A percentile compares a stretch with the other conserved stretches of the same genome.
Conservation (phyloP, 2,329 filamentous ascomycete species). For the Claviceps sp. region DNA sequence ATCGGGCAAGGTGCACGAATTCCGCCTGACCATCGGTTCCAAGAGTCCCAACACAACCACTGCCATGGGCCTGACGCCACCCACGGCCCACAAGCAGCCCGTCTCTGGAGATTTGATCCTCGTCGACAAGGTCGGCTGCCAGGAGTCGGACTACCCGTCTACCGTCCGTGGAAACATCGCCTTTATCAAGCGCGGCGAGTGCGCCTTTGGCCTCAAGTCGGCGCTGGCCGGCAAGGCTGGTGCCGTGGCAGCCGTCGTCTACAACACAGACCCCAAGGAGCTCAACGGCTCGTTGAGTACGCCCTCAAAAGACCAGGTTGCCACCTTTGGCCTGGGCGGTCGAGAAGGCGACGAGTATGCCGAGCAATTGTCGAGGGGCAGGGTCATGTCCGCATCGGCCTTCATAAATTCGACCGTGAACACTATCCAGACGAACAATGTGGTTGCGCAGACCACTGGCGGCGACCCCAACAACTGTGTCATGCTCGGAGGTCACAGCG, state of each 20-base stretch:
- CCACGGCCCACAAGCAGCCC: slow-evolving; percentile 44
- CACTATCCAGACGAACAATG: slow-evolving; percentile 41
- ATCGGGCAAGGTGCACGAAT: slow-evolving; percentile 45
- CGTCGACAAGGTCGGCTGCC: slow-evolving; percentile 50
- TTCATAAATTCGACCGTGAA: slow-evolving; percentile 46
- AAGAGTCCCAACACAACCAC: slow-evolving; percentile 34
- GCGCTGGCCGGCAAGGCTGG: slow-evolving; percentile 53
- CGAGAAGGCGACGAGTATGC: slow-evolving; percentile 44
- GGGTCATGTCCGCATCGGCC: slow-evolving; percentile 38
- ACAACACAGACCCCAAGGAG: slow-evolving; percentile 53
- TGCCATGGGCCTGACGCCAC: slow-evolving; percentile 54
- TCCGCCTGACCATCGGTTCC: slow-evolving; percentile 41
- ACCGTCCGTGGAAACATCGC: slow-evolving; percentile 50
- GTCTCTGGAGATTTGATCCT: slow-evolving; percentile 47
- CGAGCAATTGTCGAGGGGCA: slow-evolving; percentile 36
- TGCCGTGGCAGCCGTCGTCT: slow-evolving; percentile 58
- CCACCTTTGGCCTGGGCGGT: slow-evolving; percentile 54
- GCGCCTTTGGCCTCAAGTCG: slow-evolving; percentile 60
- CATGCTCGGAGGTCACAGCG: slow-evolving; percentile 51
- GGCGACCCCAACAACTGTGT: slow-evolving; percentile 51
- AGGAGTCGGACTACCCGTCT: slow-evolving; percentile 47
- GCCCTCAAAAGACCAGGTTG: slow-evolving; percentile 44
- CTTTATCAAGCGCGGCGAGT: slow-evolving; percentile 55
- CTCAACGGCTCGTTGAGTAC: slow-evolving; percentile 56
- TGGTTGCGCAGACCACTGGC: slow-evolving; percentile 46